Evolutionary conservation across 2,329 filamentous ascomycete species (phyloP).

Genomic region (Epichloe glyceriae): DNA sequence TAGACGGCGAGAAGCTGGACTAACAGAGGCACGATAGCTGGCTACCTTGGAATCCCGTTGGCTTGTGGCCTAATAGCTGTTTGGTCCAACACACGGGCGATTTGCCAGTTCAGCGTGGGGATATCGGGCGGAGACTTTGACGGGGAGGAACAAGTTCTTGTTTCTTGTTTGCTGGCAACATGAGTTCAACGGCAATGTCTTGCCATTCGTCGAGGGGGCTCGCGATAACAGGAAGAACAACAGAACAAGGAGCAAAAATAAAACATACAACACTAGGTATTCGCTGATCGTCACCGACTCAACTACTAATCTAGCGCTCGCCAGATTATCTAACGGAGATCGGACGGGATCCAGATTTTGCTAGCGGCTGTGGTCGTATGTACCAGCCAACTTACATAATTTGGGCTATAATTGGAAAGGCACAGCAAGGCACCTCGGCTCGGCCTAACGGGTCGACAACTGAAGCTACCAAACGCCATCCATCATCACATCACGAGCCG

Average conservation of each 20-base stretch:
- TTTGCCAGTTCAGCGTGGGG: no score
- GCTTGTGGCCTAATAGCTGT: no score
- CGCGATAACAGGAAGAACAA: background rate
- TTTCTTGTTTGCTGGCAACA: no score
- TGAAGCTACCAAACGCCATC: background rate
- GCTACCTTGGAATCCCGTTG: no score
- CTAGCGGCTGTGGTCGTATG: conserved; percentile 11
- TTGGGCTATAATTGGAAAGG: no score
- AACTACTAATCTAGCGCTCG: conserved; percentile 6
- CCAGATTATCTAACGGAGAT: conserved; percentile 9
- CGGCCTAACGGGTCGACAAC: background rate
- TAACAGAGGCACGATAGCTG: background rate
- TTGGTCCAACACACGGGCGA: no score
- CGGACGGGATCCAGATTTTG: conserved; percentile 11
- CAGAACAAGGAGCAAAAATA: background rate
- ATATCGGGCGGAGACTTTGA: no score
- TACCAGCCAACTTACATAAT: background rate
- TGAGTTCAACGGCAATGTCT: no score
- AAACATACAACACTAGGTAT: conserved; percentile 7
- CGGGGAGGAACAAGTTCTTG: no score
- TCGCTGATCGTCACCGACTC: background rate
- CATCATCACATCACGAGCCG: no score
- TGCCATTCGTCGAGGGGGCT: no score
- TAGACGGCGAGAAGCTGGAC: background rate
- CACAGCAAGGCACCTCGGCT: background rate